Conservation (phyloP, 164 flowering plant genomes). For the Dillenia suffruticosa region DNA sequence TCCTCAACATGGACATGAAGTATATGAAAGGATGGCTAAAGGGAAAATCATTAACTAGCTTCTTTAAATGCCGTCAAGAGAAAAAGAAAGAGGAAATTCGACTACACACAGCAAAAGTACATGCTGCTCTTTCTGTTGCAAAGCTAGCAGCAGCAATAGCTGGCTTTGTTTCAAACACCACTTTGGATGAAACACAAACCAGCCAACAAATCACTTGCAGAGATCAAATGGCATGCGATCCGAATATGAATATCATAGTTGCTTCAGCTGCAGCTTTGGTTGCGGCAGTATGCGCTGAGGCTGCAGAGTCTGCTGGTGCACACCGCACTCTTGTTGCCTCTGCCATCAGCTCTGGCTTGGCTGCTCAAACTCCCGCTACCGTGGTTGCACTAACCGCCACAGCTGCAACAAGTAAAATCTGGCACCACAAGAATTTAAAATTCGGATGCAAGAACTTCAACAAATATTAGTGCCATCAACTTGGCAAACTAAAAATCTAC, state of each 20-base stretch:
- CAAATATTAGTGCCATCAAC: no score
- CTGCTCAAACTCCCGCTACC: conserved; percentile 12
- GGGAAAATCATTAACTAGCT: conserved; percentile 8
- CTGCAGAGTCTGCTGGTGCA: conserved; percentile 28
- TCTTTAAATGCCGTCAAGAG: conserved; percentile 4
- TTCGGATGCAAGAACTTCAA: no score
- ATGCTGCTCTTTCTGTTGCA: conserved; percentile 31
- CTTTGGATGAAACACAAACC: not conserved
- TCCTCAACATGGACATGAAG: conserved; percentile 5
- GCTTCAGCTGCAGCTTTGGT: conserved; percentile 27
- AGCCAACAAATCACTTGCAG: not conserved
- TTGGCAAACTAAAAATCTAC: no score
- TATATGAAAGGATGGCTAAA: conserved; percentile 16
- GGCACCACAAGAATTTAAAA: no score
- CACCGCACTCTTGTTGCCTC: conserved; percentile 16
- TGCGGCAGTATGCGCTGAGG: conserved; percentile 29
- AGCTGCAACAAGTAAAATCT: conserved; percentile 26
- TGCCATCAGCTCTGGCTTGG: conserved; percentile 19
- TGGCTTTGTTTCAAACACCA: conserved; percentile 13
- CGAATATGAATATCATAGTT: conserved; percentile 9
- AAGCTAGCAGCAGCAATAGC: conserved; percentile 27
- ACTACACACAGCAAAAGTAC: conserved; percentile 20
- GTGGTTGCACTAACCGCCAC: conserved; percentile 24
- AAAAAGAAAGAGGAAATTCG: conserved; percentile 23
- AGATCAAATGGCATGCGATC: not conserved